These are phyloP conservation scores for Rhizopogon vulgaris DNA, from an alignment of 768 basidiomycete species.

Conservation along the genomic window DNA sequence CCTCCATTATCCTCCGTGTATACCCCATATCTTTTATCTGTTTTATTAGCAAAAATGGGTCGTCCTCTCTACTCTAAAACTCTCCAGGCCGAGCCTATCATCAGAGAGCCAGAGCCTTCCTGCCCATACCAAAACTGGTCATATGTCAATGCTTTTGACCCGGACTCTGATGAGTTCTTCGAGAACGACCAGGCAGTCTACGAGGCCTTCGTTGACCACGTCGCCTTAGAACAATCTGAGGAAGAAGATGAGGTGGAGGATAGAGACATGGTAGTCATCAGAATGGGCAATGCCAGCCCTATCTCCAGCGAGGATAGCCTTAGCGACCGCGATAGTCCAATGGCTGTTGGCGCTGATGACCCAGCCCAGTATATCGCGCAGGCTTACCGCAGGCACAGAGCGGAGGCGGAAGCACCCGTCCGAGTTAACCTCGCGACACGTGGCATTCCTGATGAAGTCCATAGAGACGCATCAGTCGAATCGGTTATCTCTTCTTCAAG, in stretches of 20 bases:
- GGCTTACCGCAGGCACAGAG: slow-evolving; percentile 27
- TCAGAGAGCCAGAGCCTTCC: slow-evolving; percentile 38
- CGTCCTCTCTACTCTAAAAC: slow-evolving; percentile 51
- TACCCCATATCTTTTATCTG: slow-evolving; percentile 12
- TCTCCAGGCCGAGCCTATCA: slow-evolving; percentile 31
- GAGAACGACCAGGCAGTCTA: slow-evolving; percentile 48
- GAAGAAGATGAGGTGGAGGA: slow-evolving; percentile 22
- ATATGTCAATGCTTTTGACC: slow-evolving; percentile 63
- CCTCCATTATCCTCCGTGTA: slow-evolving; percentile 5
- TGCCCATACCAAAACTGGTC: slow-evolving; percentile 53
- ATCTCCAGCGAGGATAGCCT: slow-evolving; percentile 35
- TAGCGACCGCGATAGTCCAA: slow-evolving; percentile 44
- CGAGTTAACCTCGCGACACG: slow-evolving; percentile 20
- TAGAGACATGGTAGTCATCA: slow-evolving; percentile 26
- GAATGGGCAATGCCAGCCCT: slow-evolving; percentile 29
- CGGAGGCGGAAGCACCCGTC: slow-evolving; percentile 8
- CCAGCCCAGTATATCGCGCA: slow-evolving; percentile 33
- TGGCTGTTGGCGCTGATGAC: slow-evolving; percentile 40
- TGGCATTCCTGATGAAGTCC: slow-evolving; percentile 3
- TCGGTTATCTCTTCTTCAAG: not conserved
- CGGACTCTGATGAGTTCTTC: slow-evolving; percentile 77
- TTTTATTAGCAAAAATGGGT: slow-evolving; percentile 43
- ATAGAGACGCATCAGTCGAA: slow-evolving; percentile 3
- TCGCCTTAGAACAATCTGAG: slow-evolving; percentile 5
- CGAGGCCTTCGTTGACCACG: slow-evolving; percentile 58